Evolutionary conservation across 2,329 filamentous ascomycete species (phyloP), one percentile per base, ranked within the genome.

Genomic region (Colletotrichum sansevieriae): DNA sequence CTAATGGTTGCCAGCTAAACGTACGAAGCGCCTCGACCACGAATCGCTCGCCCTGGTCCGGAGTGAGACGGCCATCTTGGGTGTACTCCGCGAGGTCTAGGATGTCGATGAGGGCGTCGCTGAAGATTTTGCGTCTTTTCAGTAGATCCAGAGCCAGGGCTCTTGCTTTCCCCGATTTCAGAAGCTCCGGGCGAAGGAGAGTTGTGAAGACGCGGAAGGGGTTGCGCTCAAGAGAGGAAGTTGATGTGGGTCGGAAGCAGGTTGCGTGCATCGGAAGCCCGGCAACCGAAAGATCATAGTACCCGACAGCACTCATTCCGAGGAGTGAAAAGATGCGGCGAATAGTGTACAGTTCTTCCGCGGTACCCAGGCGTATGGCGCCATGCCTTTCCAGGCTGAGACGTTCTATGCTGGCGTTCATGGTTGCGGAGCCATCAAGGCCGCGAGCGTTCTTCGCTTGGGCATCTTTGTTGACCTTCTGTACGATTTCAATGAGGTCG

Each of bases 211-310:
- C 74, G 7, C 79, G 76, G 62, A 87, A 86, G 0, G 84, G 84
- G 59, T 85, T 82, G 15, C 71, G 72, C 2, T 73, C 65, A 3
- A 86, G 75, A 0, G 81, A 76, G 2, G 74, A 71, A 0, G 68
- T 59, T 5, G 72, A 75, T 0, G 73, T 75, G 0, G 84, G 83
- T 2, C 85, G 80, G 68, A 87, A 87, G 9, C 81, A 83, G 0
- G 85, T 87, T 1, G 84, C 84, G 63, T 87, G 84, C 74, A 87
- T 80, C 0, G 85, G 85, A 13, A 87, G 76, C 0, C 80, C 80
- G 3, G 81, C 84, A 0, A 79, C 72, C 0, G 79, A 80, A 0
- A 87, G 77, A 62, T 87, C 84, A 68, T 87, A 87, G 72, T 87
- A 86, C 0, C 83, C 84, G 0, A 87, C 83, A 0, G 85, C 78